A percentile compares a stretch with the other conserved stretches of the same genome.
Conservation (phyloP, 331 rosid genomes). For the Dryas integrifolia region DNA sequence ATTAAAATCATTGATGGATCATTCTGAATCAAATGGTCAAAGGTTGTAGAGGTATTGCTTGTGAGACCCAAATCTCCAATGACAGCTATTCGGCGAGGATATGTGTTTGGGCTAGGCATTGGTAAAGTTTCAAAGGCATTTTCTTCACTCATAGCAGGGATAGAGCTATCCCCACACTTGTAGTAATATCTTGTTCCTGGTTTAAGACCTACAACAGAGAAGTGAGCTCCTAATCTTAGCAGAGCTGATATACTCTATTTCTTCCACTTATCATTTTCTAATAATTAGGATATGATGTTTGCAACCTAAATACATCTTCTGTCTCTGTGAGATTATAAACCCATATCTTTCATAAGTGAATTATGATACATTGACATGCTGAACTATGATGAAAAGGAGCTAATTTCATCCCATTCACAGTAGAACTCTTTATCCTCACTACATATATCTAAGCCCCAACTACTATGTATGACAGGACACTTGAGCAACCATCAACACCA, state of each 20-base stretch:
- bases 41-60: conserved; percentile 67
- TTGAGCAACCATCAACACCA: background rate
- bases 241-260: conserved; percentile 5
- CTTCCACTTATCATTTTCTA: background rate
- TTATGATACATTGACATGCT: background rate
- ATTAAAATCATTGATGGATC: conserved; percentile 84
- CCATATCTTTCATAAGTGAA: background rate
- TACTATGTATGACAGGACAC: no score
- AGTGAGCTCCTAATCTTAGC: conserved; percentile 19
- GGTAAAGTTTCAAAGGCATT: conserved; percentile 54
- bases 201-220: conserved; percentile 60
- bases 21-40: conserved; percentile 69
- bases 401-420: background rate
- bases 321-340: background rate
- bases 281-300: no score
- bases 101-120: conserved; percentile 42
- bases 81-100: conserved; percentile 68
- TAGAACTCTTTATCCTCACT: background rate
- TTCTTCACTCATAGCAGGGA: conserved; percentile 73
- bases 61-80: conserved; percentile 96
- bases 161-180: conserved; percentile 79
- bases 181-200: conserved; percentile 70
- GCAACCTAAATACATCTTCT: background rate
- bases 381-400: background rate
- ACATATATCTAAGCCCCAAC: background rate